phyloP scores from a whole-genome alignment of 345 rosid species.

The Acer negundo region DNA sequence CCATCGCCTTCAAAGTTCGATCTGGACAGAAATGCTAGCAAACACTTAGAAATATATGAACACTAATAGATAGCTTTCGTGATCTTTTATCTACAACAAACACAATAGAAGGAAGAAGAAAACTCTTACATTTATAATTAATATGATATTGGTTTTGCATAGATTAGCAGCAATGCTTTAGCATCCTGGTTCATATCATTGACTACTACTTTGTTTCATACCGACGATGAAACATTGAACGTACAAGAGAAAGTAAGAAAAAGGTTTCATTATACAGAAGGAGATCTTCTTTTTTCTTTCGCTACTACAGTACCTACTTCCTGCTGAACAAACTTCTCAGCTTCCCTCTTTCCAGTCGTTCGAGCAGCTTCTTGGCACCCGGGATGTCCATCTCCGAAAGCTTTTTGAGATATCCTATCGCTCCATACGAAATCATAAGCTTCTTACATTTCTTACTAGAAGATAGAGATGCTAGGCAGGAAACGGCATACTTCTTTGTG shows the following conservation, averaged over 20 bases:
- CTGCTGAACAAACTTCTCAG: slow-evolving; percentile 63
- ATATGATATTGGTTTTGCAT: slow-evolving; percentile 27
- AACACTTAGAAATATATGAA: neutral
- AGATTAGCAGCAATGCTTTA: slow-evolving; percentile 15
- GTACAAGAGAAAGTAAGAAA: slow-evolving; percentile 19
- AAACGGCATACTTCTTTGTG: slow-evolving; percentile 82
- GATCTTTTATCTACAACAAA: neutral
- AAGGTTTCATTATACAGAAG: slow-evolving; percentile 24
- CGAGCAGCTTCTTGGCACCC: slow-evolving; percentile 84
- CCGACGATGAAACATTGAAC: slow-evolving; percentile 48
- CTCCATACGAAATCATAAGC: slow-evolving; percentile 92
- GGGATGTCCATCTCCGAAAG: slow-evolving; percentile 84
- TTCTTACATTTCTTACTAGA: slow-evolving; percentile 90
- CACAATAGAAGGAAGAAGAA: neutral
- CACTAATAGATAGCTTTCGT: neutral
- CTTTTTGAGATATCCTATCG: slow-evolving; percentile 92
- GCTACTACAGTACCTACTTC: slow-evolving; percentile 59
- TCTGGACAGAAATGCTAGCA: neutral
- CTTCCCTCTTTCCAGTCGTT: slow-evolving; percentile 79
- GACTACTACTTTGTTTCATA: slow-evolving; percentile 43
- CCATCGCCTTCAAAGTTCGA: neutral
- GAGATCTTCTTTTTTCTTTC: neutral
- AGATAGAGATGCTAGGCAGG: slow-evolving; percentile 60
- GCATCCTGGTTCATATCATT: slow-evolving; percentile 8
- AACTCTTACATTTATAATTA: slow-evolving; percentile 18